Evolutionary conservation across 257 asterid genomes (phyloP).

Genomic region (Petunia secreta): DNA sequence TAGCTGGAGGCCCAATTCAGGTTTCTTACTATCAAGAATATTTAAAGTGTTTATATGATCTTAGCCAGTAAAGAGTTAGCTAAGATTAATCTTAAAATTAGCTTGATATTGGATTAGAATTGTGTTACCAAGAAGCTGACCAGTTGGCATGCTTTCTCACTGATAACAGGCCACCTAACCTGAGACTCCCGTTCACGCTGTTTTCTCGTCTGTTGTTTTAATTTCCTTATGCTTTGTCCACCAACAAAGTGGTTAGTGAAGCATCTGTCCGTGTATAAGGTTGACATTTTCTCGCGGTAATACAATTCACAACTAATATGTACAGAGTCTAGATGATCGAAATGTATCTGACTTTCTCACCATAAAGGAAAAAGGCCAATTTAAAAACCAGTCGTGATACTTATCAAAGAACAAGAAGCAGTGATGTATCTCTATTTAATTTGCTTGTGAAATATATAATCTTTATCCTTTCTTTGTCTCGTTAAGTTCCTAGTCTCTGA

Average conservation of each 20-base stretch:
- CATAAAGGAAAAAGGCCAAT: neutral
- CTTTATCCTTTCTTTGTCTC: neutral
- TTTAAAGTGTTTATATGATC: neutral
- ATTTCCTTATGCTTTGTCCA: neutral
- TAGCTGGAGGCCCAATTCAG: constrained; percentile 68
- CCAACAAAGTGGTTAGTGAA: constrained; percentile 10
- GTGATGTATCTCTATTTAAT: constrained; percentile 8
- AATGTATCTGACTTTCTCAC: neutral
- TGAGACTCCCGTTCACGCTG: neutral
- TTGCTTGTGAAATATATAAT: neutral
- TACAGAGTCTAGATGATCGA: neutral
- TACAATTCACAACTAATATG: neutral
- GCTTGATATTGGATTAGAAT: neutral
- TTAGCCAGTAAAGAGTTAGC: neutral
- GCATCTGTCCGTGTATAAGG: neutral
- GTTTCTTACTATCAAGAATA: constrained; percentile 30
- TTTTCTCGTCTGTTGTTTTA: constrained; percentile 4
- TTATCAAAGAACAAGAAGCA: neutral
- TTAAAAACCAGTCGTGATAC: neutral
- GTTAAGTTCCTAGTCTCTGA: neutral
- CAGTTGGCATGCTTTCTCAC: neutral
- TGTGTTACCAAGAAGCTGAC: neutral
- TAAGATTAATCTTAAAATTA: neutral
- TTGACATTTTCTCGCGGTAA: neutral
- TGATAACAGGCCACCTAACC: neutral